Percentiles rank a stretch among this genome's conserved stretches.
phyloP scores from a whole-genome alignment of 768 basidiomycete species.

The Pleurotus platypus region DNA sequence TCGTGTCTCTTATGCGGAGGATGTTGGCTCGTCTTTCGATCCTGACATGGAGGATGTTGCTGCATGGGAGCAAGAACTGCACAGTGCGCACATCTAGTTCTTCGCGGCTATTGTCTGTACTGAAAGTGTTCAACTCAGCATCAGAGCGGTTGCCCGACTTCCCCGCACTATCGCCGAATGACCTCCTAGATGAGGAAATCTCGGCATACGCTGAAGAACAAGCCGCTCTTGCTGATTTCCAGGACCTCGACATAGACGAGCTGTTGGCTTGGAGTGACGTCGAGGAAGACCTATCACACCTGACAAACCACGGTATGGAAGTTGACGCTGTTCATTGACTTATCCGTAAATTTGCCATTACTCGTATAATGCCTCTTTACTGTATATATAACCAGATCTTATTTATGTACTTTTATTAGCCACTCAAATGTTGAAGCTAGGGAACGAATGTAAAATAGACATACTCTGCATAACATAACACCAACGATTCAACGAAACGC shows the following conservation, averaged over 20 bases:
- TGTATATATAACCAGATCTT: not conserved
- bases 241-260: constrained; percentile 11
- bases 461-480: no score
- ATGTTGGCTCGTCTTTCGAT: constrained; percentile 76
- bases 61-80: constrained; percentile 58
- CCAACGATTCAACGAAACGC: not conserved
- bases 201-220: constrained; percentile 13
- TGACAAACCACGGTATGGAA: not conserved
- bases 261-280: constrained; percentile 5
- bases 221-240: constrained; percentile 12
- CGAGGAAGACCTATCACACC: constrained; percentile 5
- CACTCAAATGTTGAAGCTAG: no score
- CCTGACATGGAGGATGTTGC: constrained; percentile 64
- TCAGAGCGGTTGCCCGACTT: not conserved
- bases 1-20: constrained; percentile 58
- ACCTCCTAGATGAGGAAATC: constrained; percentile 10
- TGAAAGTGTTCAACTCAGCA: not conserved
- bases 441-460: no score
- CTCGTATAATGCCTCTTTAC: not conserved
- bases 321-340: not conserved
- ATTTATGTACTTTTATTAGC: no score
- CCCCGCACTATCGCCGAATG: constrained; percentile 1
- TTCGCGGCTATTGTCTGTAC: not conserved
- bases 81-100: constrained; percentile 26
- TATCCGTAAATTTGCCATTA: not conserved